phyloP scores from a whole-genome alignment of 1,284 basidiomycete species.

The Cutaneotrichosporon sp. region DNA sequence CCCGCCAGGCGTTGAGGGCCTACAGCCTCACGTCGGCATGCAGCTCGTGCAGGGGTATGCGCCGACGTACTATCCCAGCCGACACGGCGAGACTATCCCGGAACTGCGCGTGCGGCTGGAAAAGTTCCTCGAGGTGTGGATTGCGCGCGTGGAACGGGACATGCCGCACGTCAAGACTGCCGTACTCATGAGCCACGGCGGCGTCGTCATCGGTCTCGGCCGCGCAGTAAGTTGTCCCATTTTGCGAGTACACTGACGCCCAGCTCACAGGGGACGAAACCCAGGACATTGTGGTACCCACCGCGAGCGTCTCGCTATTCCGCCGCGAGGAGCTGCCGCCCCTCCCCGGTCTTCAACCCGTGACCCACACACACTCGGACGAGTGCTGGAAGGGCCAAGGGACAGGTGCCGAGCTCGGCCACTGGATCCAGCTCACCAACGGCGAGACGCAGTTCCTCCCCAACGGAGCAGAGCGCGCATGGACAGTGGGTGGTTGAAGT shows the following conservation, averaged over 20 bases:
- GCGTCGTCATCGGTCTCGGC: slow-evolving; percentile 47
- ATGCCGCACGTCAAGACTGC: slow-evolving; percentile 36
- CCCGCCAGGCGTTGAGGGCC: slow-evolving; percentile 8
- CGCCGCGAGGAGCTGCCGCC: background rate
- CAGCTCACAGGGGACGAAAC: slow-evolving; percentile 9
- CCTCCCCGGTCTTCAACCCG: background rate
- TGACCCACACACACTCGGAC: background rate
- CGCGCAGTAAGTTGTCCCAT: slow-evolving; percentile 39
- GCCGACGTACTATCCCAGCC: slow-evolving; percentile 48
- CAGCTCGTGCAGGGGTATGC: slow-evolving; percentile 31
- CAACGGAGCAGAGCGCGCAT: slow-evolving; percentile 44
- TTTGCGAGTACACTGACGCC: background rate
- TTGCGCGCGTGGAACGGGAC: slow-evolving; percentile 36
- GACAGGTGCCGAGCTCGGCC: slow-evolving; percentile 11
- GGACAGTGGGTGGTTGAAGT: slow-evolving; percentile 37
- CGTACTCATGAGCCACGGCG: slow-evolving; percentile 52
- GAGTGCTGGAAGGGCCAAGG: slow-evolving; percentile 13
- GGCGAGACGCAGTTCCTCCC: slow-evolving; percentile 42
- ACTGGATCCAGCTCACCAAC: slow-evolving; percentile 22
- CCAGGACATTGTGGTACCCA: slow-evolving; percentile 38
- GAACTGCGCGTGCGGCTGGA: slow-evolving; percentile 46
- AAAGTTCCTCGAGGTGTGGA: slow-evolving; percentile 38
- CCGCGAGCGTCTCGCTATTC: slow-evolving; percentile 41
- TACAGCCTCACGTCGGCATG: slow-evolving; percentile 29
- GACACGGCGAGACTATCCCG: slow-evolving; percentile 47